A percentile compares a stretch with the other conserved stretches of the same genome.
Conservation (phyloP, 176 grass and related monocot species). For the Pontederia crassipes region DNA sequence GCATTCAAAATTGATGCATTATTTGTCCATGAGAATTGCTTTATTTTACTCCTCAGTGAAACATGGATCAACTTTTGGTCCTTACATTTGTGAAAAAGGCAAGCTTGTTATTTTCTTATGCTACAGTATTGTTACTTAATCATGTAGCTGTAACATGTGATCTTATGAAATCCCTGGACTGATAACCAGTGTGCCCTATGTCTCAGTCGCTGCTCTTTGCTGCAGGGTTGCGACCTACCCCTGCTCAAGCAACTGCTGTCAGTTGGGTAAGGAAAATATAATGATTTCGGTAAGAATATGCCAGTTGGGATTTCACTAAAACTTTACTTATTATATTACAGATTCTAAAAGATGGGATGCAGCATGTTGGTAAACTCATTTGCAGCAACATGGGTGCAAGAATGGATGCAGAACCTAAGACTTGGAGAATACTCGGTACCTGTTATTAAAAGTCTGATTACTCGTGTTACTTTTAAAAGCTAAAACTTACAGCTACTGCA, state of each 20-base stretch:
- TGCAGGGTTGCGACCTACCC: conserved; percentile 85
- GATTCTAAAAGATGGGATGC: conserved; percentile 98
- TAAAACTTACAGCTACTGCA: too few relatives aligned
- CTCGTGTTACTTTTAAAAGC: too few relatives aligned
- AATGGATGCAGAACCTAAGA: conserved; percentile 99
- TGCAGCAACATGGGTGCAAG: conserved; percentile 84
- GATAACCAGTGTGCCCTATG: conserved; percentile 42
- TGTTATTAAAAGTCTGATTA: not conserved
- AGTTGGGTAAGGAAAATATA: conserved; percentile 78
- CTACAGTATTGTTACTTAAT: conserved; percentile 2
- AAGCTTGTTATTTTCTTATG: not conserved
- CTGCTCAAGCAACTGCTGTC: conserved; percentile 75
- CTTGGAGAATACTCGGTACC: conserved; percentile 92
- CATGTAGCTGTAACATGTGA: not conserved
- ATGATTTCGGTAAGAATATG: conserved; percentile 13
- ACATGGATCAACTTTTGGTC: too few relatives aligned
- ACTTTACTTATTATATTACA: conserved; percentile 30
- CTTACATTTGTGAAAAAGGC: too few relatives aligned
- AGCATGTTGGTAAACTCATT: conserved; percentile 93
- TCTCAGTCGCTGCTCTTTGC: conserved; percentile 86
- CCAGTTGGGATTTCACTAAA: conserved; percentile 10
- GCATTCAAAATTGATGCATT: too few relatives aligned
- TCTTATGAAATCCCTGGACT: conserved; percentile 20
- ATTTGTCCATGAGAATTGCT: too few relatives aligned
- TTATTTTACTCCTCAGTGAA: too few relatives aligned